Evolutionary conservation across 441 rosid species (phyloP).

Genomic region (Capsella rubella): DNA sequence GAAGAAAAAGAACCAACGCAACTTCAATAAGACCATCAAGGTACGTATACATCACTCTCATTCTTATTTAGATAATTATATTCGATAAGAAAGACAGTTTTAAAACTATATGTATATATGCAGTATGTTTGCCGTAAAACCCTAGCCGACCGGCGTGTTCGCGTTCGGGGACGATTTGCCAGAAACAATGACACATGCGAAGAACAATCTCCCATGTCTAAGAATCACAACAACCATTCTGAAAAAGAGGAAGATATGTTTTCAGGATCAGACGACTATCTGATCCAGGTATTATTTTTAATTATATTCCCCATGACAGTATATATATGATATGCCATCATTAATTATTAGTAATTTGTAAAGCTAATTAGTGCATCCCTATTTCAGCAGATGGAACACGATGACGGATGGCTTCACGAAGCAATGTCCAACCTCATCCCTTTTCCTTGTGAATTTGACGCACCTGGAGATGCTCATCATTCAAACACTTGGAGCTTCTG

Average conservation of each 20-base stretch:
- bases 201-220: conserved; percentile 53
- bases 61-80: not conserved
- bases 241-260: conserved; percentile 54
- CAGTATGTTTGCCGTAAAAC: conserved; percentile 97
- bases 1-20: conserved; percentile 94
- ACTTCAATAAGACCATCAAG: conserved; percentile 96
- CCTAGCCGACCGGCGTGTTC: conserved; percentile 91
- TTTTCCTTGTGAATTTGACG: conserved; percentile 52
- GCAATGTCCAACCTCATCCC: conserved; percentile 76
- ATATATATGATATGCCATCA: not conserved
- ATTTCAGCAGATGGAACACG: conserved; percentile 61
- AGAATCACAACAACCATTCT: conserved; percentile 47
- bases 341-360: not conserved
- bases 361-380: not conserved
- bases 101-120: not conserved
- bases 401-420: conserved; percentile 82
- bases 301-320: not conserved
- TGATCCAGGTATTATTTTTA: conserved; percentile 52
- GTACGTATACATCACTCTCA: conserved; percentile 40
- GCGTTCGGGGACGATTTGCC: conserved; percentile 91
- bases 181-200: conserved; percentile 72
- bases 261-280: conserved; percentile 48
- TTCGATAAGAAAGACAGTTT: not conserved
- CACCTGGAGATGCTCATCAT: conserved; percentile 42
- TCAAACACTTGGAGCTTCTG: conserved; percentile 44